Base-by-base conservation (phyloP, 1,284 basidiomycete species). In the Ceratorhiza oryzae-sativae region DNA sequence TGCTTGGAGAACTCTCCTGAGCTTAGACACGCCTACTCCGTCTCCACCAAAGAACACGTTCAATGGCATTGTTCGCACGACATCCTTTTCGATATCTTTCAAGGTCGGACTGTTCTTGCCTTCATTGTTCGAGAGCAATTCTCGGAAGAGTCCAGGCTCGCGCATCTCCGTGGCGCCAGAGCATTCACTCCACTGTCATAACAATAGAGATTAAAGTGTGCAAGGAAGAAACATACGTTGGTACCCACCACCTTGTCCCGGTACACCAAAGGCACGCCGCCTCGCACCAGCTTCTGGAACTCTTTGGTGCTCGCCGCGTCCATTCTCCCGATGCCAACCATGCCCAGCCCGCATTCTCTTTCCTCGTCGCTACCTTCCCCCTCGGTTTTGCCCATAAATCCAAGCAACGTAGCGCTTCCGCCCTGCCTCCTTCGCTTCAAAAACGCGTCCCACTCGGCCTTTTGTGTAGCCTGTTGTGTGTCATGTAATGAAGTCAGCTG, bases 11-110 rank as follows among this genome's bases (percentile, higher is more conserved):
- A 99, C 91, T 73, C 95, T 85, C 46, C 96, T 85, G 67, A 99
- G 81, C 81, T 99, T 99, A 63, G 90, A 86, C 8, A 98, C 95
- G 0, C 97, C 97, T 0, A 90, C 92, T 0, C 97, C 96, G 78
- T 96, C 93, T 0, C 95, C 93, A 0, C 95, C 97, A 81, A 98
- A 99, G 82, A 97, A 99, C 41, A 98, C 86, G 78, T 98, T 98
- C 49, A 96, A 83, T 0, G 97, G 97, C 90, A 98, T 97, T 48
- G 94, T 97, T 79, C 94, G 81, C 70, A 90, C 88, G 0, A 98
- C 93, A 78, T 98, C 97, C 81, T 98, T 96, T 82, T 97, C 95
- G 74, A 99, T 98, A 82, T 99, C 97, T 42, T 80, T 79, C 63
- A 82, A 58, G 51, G 79, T 80, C 60, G 88, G 86, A 0, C 92